These are phyloP conservation scores for Brassica cretica DNA, from an alignment of 345 rosid species.

Conservation along the genomic window DNA sequence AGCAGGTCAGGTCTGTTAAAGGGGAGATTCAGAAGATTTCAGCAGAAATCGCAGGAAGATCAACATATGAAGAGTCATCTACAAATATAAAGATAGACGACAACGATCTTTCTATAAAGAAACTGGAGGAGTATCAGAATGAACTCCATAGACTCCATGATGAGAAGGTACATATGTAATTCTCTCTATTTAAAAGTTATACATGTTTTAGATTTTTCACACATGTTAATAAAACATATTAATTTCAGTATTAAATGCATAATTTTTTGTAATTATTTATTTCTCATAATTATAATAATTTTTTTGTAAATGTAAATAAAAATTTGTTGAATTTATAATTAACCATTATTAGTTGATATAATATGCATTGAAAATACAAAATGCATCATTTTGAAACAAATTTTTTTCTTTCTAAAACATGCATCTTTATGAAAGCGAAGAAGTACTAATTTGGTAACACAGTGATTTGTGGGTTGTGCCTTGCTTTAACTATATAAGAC, in stretches of 20 bases:
- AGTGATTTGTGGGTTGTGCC: background rate
- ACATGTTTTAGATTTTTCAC: too few species aligned
- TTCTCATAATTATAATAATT: background rate
- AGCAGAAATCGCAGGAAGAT: conserved; percentile 83
- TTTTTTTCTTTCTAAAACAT: too few species aligned
- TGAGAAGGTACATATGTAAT: conserved; percentile 65
- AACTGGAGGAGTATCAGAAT: conserved; percentile 83
- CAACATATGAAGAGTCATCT: conserved; percentile 63
- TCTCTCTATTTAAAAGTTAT: too few species aligned
- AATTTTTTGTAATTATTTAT: too few species aligned
- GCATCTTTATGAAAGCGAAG: too few species aligned
- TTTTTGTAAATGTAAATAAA: too few species aligned
- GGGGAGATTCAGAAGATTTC: conserved; percentile 81
- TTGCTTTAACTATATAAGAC: background rate
- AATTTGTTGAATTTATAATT: too few species aligned
- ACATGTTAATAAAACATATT: too few species aligned
- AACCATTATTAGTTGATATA: too few species aligned
- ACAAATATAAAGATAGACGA: conserved; percentile 65
- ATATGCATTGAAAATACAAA: too few species aligned
- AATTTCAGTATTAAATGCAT: too few species aligned
- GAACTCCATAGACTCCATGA: conserved; percentile 80
- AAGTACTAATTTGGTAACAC: background rate
- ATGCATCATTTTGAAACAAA: background rate
- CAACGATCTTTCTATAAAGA: conserved; percentile 85
- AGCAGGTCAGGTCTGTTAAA: conserved; percentile 71